Evolutionary conservation across 2,329 filamentous ascomycete genomes (phyloP), one percentile per base, ranked within the genome.

Genomic region (Fusarium tuaranense): DNA sequence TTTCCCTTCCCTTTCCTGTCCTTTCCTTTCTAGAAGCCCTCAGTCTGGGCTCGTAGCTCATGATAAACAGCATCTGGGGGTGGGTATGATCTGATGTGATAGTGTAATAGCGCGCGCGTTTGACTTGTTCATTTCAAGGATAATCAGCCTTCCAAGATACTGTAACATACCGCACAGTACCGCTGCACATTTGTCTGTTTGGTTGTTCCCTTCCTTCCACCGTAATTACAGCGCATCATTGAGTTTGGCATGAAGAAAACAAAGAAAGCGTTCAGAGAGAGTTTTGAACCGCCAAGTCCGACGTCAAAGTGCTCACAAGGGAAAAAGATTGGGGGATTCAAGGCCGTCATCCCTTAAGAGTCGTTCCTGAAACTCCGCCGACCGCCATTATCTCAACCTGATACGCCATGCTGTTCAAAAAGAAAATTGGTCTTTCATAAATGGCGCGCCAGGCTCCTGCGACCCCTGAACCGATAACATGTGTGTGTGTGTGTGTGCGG

Each of bases 371-470:
- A 78, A 78, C 77, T 77, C 75, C 77, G 65, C 60, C 64, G 53
- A 73, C 46, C 73, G 67, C 67, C 65, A 71, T 69, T 69, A 60
- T 73, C 68, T 67, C 62, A 67, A 69, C 73, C 77, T 69, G 70
- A 65, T 78, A 78, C 78, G 78, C 78, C 78, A 69, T 79, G 77
- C 77, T 77, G 68, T 65, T 71, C 60, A 75, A 78, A 71, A 70
- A 66, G 75, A 77, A 73, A 75, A 65, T 57, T 65, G 48, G 62
- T 66, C 41, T 65, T 73, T 59, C 67, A 67, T 74, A 71, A 79
- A 66, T 73, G 76, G 73, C 70, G 70, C 72, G 74, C 74, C 74
- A 68, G 65, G 71, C 77, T 68, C 68, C 61, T 65, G 44, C 46
- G 30, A 58, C 69, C 62, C 55, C 55, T 18, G 25, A 61, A 41